phyloP scores from a whole-genome alignment of 805 yeast genomes.

The Candida orba region DNA sequence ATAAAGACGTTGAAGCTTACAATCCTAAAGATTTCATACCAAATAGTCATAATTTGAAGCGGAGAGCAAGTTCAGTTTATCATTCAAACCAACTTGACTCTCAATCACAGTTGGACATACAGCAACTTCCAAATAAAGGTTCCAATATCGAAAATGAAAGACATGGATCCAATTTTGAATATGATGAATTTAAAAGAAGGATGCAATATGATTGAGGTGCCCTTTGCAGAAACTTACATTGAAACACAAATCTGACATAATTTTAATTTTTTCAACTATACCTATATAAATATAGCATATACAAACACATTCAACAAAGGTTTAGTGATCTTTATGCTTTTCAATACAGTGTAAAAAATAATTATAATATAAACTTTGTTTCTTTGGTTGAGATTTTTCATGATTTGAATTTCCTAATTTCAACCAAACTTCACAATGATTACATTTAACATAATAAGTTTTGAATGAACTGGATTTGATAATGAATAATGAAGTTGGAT shows the following conservation, averaged over 20 bases:
- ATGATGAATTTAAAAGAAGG: constrained; percentile 21
- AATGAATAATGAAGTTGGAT: constrained; percentile 13
- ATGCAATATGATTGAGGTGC: constrained; percentile 12
- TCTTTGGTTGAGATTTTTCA: not conserved
- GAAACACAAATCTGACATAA: not conserved
- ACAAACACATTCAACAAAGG: too few relatives aligned
- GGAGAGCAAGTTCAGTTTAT: constrained; percentile 2
- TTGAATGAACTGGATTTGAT: constrained; percentile 4
- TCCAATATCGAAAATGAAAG: not conserved
- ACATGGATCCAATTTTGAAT: constrained; percentile 12
- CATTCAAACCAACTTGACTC: constrained; percentile 7
- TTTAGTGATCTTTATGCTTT: constrained; percentile 8
- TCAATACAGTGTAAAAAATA: constrained; percentile 18
- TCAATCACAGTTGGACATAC: not conserved
- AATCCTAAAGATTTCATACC: not conserved
- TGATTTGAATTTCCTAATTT: constrained; percentile 11
- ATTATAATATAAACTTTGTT: constrained; percentile 18
- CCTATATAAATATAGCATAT: too few relatives aligned
- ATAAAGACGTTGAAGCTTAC: not conserved
- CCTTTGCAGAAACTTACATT: not conserved
- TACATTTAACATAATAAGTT: constrained; percentile 14
- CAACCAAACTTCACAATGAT: constrained; percentile 17
- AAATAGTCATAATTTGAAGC: not conserved
- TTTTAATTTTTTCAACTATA: too few relatives aligned
- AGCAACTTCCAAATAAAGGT: not conserved